These are phyloP conservation scores for Solanum appendiculatum DNA, from an alignment of 257 asterid species.

Conservation along the genomic window DNA sequence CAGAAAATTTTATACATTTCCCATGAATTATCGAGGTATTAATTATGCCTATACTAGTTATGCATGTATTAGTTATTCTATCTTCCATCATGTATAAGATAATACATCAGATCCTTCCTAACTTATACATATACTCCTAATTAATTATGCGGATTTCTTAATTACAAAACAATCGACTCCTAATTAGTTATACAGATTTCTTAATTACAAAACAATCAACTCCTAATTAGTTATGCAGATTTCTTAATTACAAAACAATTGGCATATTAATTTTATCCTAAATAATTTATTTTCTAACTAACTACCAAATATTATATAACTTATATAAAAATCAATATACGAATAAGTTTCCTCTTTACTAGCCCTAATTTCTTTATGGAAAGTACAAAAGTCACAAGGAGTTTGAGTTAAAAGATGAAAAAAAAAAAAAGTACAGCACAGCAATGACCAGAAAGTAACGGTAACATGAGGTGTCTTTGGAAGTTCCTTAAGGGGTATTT, in stretches of 20 bases:
- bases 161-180: no score
- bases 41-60: no score
- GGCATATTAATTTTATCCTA: no score
- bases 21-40: no score
- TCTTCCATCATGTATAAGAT: background rate
- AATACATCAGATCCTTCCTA: background rate
- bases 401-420: background rate
- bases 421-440: conserved; percentile 14
- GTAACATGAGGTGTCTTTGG: conserved; percentile 65
- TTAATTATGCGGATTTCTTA: background rate
- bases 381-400: background rate
- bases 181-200: no score
- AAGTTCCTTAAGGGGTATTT: conserved; percentile 56
- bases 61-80: background rate
- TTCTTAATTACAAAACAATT: no score
- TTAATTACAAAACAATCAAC: no score
- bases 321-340: background rate
- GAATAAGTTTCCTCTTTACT: background rate
- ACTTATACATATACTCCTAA: background rate
- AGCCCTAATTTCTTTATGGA: background rate
- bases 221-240: no score
- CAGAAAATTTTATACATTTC: background rate
- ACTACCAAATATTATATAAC: no score
- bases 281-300: no score
- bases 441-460: conserved; percentile 40